A percentile compares a stretch with the other conserved stretches of the same genome.
Conservation (phyloP, 768 basidiomycete species). For the Mrakia gelida region DNA sequence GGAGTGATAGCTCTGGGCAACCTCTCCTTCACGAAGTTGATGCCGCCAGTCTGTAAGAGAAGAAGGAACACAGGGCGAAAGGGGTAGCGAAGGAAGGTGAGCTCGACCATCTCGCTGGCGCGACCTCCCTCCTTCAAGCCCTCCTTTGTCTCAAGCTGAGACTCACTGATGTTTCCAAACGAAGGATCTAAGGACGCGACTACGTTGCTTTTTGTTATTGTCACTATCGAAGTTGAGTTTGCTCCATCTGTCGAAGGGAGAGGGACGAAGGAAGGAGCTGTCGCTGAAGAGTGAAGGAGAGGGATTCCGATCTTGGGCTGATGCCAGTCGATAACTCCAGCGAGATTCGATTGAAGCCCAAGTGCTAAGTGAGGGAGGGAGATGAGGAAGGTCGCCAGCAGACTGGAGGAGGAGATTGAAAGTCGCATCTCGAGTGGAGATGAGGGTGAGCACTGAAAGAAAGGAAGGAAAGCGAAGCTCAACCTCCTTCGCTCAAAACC, state of each 20-base stretch:
- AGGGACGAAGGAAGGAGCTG: conserved; percentile 7
- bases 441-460: not conserved
- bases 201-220: conserved; percentile 69
- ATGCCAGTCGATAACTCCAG: conserved; percentile 73
- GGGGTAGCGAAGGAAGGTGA: not conserved
- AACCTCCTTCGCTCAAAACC: not conserved
- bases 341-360: conserved; percentile 41
- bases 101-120: not conserved
- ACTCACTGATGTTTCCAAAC: not conserved
- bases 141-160: no score
- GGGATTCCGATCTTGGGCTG: conserved; percentile 71
- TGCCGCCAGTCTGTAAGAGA: conserved; percentile 67
- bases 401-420: not conserved
- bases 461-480: not conserved
- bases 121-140: no score
- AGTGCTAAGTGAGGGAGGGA: not conserved
- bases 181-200: conserved; percentile 57
- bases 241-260: not conserved
- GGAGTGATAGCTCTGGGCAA: conserved; percentile 59
- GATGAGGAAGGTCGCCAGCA: not conserved
- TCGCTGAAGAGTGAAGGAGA: conserved; percentile 48
- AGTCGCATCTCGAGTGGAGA: not conserved
- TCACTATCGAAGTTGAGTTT: conserved; percentile 48
- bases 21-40: conserved; percentile 63
- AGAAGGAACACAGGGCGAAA: not conserved